Percentiles rank a stretch among this genome's conserved stretches.
phyloP scores from a whole-genome alignment of 345 rosid genomes.

The Citrus trifoliata region DNA sequence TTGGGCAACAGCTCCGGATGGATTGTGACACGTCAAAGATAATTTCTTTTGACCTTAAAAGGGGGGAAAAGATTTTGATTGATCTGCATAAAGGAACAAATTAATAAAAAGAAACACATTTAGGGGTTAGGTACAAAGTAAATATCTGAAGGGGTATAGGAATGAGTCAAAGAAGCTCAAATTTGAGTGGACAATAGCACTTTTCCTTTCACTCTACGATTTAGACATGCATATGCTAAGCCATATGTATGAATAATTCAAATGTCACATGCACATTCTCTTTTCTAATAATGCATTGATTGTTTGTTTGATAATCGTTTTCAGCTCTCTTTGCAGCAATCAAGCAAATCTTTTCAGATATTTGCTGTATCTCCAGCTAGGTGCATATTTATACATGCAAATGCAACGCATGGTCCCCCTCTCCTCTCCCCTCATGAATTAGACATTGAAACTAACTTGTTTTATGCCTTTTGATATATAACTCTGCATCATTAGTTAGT shows the following conservation, averaged over 20 bases:
- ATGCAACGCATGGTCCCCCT: slow-evolving; percentile 1
- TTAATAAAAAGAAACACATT: not conserved
- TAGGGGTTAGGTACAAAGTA: slow-evolving; percentile 24
- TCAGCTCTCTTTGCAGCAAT: not conserved
- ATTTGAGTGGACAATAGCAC: slow-evolving; percentile 10
- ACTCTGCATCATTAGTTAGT: not conserved
- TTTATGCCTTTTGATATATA: not conserved
- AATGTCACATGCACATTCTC: slow-evolving; percentile 29
- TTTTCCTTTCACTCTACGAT: slow-evolving; percentile 14
- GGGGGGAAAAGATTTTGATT: not conserved
- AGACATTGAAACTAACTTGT: slow-evolving; percentile 18
- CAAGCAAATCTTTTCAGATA: not conserved
- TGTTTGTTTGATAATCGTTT: not conserved
- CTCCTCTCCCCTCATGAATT: not conserved
- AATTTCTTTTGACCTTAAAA: not conserved
- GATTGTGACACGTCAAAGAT: not conserved
- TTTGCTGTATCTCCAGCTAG: slow-evolving; percentile 1
- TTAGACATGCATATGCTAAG: slow-evolving; percentile 24
- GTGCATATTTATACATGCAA: not conserved
- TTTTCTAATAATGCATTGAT: not conserved
- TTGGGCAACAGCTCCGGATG: not conserved
- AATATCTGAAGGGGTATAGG: not conserved
- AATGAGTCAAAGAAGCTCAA: slow-evolving; percentile 18
- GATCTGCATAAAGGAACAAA: not conserved
- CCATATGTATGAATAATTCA: slow-evolving; percentile 20